Conservation (phyloP, 371 early-diverging fungal genomes). For the Rhizopus arrhizus region DNA sequence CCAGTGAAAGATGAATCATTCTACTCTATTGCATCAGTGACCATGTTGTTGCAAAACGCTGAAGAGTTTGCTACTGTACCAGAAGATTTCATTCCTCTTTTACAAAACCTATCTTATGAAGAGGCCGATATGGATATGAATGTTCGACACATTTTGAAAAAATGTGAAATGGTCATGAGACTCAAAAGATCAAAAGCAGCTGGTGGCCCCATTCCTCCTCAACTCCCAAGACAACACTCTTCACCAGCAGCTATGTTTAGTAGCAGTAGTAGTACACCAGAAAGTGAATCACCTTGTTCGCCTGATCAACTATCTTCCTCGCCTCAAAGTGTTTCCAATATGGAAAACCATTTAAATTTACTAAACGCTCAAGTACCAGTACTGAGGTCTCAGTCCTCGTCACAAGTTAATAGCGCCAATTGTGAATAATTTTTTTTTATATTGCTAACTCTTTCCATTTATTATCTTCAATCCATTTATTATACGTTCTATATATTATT, state of each 20-base stretch:
- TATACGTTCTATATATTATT: neutral
- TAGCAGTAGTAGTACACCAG: neutral
- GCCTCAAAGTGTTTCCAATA: constrained; percentile 14
- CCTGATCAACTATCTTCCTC: constrained; percentile 21
- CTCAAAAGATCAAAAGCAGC: constrained; percentile 43
- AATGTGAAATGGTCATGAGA: constrained; percentile 64
- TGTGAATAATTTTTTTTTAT: neutral
- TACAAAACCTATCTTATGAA: constrained; percentile 58
- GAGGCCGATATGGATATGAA: constrained; percentile 61
- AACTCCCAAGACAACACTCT: constrained; percentile 36
- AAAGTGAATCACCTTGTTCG: neutral
- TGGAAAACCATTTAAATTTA: neutral
- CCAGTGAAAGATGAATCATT: constrained; percentile 63
- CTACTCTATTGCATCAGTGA: constrained; percentile 73
- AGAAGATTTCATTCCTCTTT: constrained; percentile 65
- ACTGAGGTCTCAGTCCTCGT: constrained; percentile 24
- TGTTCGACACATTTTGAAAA: constrained; percentile 65
- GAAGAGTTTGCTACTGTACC: constrained; percentile 80
- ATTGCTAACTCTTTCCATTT: neutral
- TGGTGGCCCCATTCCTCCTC: constrained; percentile 28
- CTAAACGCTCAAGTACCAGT: constrained; percentile 13
- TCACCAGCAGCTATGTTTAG: constrained; percentile 36
- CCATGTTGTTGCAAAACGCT: constrained; percentile 71
- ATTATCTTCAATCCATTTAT: neutral
- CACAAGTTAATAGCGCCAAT: neutral